Base-by-base conservation (phyloP, 2,329 filamentous ascomycete genomes). In the Orbilia blumenaviensis region DNA sequence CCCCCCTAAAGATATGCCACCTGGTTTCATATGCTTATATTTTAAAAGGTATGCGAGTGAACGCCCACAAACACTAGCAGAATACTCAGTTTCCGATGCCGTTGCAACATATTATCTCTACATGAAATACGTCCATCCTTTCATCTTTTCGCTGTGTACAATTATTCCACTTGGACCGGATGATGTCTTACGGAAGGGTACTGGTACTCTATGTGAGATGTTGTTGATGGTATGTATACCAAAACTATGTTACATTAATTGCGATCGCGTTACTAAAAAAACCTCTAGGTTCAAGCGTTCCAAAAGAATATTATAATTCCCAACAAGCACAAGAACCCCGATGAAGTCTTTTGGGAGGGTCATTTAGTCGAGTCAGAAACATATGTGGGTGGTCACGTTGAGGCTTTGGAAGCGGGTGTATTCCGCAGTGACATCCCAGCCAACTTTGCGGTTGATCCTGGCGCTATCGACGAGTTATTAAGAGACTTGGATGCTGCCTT, bases 61-160 rank as follows among this genome's bases (percentile, higher is more conserved):
- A 84, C 88, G 93, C 78, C 95, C 95, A 0, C 95, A 99, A 82
- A 96, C 93, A 0, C 86, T 99, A 61, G 94, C 95, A 7, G 95
- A 99, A 81, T 99, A 99, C 84, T 99, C 96, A 0, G 95, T 99
- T 48, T 99, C 96, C 81, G 96, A 99, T 86, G 96, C 96, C 8
- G 95, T 99, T 60, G 95, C 95, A 21, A 99, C 95, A 0, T 99
- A 99, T 82, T 99, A 99, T 82, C 85, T 99, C 77, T 99, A 99
- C 87, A 99, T 99, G 96, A 99, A 99, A 90, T 99, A 99, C 83
- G 92, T 99, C n/a, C 95, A 99, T 82, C 95, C 95, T 2, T 99
- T 99, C 85, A 95, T 99, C 82, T 99, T 99, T 86, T 98, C 96
- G 0, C 86, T 99, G 0, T 99, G 95, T 84, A 99, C 94, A 0